Percentiles rank a stretch among this genome's conserved stretches.
Evolutionary conservation across 1,139 yeast species (phyloP).

Genomic region (Scheffersomyces segobiensis): DNA sequence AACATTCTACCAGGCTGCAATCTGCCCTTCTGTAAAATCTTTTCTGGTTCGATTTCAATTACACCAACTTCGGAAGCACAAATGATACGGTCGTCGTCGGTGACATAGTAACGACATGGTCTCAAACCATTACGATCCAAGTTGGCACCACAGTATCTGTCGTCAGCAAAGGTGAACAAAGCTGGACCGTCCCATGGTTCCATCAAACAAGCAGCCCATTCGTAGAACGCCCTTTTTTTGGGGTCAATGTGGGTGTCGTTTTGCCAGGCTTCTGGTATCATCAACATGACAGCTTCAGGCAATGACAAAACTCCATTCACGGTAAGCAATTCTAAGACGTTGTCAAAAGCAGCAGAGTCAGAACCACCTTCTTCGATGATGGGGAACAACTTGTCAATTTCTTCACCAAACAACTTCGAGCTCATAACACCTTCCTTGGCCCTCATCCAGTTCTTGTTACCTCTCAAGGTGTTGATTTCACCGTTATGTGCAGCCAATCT

Average conservation of each 20-base stretch:
- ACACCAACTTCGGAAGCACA: slow-evolving; percentile 99
- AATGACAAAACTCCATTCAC: slow-evolving; percentile 88
- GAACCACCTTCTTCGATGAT: slow-evolving; percentile 98
- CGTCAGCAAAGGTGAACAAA: slow-evolving; percentile 93
- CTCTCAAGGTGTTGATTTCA: slow-evolving; percentile 95
- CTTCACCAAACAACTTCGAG: slow-evolving; percentile 85
- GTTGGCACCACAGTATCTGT: slow-evolving; percentile 97
- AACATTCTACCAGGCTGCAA: slow-evolving; percentile 96
- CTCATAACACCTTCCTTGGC: slow-evolving; percentile 98
- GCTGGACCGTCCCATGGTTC: slow-evolving; percentile 99
- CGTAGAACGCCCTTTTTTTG: slow-evolving; percentile 90
- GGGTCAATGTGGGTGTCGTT: slow-evolving; percentile 85
- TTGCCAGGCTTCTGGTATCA: slow-evolving; percentile 99
- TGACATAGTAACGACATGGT: slow-evolving; percentile 96
- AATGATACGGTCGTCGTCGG: slow-evolving; percentile 92
- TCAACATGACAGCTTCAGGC: slow-evolving; percentile 96
- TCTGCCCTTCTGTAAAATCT: slow-evolving; percentile 86
- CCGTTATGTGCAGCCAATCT: slow-evolving; percentile 99
- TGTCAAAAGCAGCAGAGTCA: slow-evolving; percentile 98
- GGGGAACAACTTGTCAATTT: slow-evolving; percentile 86
- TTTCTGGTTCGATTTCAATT: slow-evolving; percentile 81
- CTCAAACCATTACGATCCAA: slow-evolving; percentile 96
- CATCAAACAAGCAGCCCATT: slow-evolving; percentile 99
- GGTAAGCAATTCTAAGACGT: slow-evolving; percentile 87
- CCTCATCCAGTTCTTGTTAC: slow-evolving; percentile 99